Conservation (phyloP, 1,139 yeast species). For the Geotrichum bryndzae region DNA sequence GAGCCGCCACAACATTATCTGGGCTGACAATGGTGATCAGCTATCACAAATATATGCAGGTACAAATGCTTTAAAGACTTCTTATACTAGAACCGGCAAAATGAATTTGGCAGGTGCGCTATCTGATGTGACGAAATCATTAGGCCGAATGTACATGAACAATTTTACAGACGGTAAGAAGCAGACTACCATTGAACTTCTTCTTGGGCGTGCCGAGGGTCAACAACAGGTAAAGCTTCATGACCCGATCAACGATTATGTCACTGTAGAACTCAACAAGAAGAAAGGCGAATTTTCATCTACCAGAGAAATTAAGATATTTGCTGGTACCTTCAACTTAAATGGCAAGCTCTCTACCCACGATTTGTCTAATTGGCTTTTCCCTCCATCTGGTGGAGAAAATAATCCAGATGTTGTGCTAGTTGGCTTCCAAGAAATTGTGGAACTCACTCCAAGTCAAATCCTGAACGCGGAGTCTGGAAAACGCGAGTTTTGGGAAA, state of each 20-base stretch:
- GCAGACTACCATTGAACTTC: constrained; percentile 77
- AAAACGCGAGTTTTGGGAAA: constrained; percentile 75
- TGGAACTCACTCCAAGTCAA: constrained; percentile 85
- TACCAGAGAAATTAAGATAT: constrained; percentile 52
- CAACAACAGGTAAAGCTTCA: constrained; percentile 69
- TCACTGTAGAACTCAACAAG: constrained; percentile 52
- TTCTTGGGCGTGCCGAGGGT: constrained; percentile 73
- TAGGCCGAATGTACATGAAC: constrained; percentile 89
- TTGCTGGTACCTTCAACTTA: constrained; percentile 83
- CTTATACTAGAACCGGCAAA: constrained; percentile 89
- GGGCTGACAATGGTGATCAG: constrained; percentile 99
- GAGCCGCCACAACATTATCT: constrained; percentile 66
- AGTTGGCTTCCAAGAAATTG: constrained; percentile 87
- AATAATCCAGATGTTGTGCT: constrained; percentile 62
- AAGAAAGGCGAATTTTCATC: constrained; percentile 56
- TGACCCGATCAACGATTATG: constrained; percentile 85
- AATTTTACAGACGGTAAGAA: constrained; percentile 89
- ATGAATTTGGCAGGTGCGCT: constrained; percentile 95
- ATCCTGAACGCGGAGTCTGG: constrained; percentile 76
- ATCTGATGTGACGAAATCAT: constrained; percentile 93
- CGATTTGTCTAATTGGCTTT: constrained; percentile 74
- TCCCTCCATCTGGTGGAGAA: constrained; percentile 48
- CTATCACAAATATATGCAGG: constrained; percentile 96
- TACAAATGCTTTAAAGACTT: constrained; percentile 90
- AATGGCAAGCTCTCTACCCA: constrained; percentile 58